Evolutionary conservation across 768 basidiomycete species (phyloP).

Genomic region (Gymnopilus junonius): DNA sequence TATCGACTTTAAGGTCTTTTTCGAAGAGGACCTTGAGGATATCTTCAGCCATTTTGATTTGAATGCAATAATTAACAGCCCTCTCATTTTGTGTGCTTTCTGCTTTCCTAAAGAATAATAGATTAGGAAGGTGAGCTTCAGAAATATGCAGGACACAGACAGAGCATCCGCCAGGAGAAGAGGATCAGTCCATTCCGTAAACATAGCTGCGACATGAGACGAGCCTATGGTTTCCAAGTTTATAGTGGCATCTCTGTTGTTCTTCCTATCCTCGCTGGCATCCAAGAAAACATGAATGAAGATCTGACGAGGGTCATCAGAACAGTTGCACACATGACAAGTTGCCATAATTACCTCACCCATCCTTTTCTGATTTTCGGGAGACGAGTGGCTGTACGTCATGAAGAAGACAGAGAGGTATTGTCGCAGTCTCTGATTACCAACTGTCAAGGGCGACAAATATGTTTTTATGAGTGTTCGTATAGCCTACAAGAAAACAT

Average conservation of each 20-base stretch:
- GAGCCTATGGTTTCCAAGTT: conserved; percentile 60
- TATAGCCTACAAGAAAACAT: conserved; percentile 45
- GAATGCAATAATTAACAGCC: conserved; percentile 38
- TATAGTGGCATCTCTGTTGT: conserved; percentile 64
- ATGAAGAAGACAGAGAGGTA: conserved; percentile 88
- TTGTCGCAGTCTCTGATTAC: conserved; percentile 86
- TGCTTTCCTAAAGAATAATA: conserved; percentile 14
- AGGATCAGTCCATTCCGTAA: conserved; percentile 87
- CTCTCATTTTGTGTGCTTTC: conserved; percentile 22
- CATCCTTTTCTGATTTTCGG: conserved; percentile 75
- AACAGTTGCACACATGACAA: neutral
- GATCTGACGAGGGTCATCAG: conserved; percentile 48
- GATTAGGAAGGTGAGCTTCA: neutral
- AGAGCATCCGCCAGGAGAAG: conserved; percentile 54
- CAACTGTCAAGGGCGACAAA: conserved; percentile 77
- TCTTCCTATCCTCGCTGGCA: conserved; percentile 51
- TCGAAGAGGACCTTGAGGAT: conserved; percentile 47
- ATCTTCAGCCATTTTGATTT: conserved; percentile 60
- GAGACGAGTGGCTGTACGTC: conserved; percentile 83
- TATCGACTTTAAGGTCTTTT: conserved; percentile 38
- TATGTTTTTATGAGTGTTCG: conserved; percentile 54
- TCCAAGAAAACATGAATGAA: conserved; percentile 56
- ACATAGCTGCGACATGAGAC: conserved; percentile 67
- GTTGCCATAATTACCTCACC: conserved; percentile 35
- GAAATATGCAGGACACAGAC: conserved; percentile 20